These are phyloP conservation scores for Miscanthus sacchariflorus DNA, from an alignment of 202 grass and related monocot genomes.

Conservation along the genomic window DNA sequence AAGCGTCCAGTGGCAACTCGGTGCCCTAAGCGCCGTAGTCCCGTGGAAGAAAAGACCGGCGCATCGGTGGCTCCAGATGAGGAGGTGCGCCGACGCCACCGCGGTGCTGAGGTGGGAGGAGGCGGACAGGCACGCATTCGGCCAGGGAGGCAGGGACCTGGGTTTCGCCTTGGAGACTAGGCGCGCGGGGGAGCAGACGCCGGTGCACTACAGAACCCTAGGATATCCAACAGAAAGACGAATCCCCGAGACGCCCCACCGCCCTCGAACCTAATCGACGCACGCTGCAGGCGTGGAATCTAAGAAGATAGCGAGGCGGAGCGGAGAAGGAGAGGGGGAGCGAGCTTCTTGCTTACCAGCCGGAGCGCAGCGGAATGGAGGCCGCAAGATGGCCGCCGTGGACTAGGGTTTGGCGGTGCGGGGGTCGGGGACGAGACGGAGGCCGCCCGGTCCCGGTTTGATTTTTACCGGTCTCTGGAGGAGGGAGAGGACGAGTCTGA, in stretches of 20 bases:
- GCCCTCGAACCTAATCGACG: neutral
- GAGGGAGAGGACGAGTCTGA: neutral
- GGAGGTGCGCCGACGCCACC: neutral
- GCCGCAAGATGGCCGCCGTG: slow-evolving; percentile 1
- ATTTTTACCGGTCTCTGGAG: neutral
- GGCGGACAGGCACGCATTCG: no score
- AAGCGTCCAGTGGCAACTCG: neutral
- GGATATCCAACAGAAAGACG: neutral
- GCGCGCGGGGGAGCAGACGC: neutral
- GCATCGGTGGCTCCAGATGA: neutral
- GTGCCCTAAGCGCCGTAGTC: neutral
- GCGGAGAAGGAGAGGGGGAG: neutral
- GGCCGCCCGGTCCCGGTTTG: slow-evolving; percentile 11
- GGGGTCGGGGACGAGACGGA: neutral
- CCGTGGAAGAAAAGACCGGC: neutral
- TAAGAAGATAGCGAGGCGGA: neutral
- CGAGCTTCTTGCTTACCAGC: neutral
- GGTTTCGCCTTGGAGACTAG: neutral
- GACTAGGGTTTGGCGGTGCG: slow-evolving; percentile 30
- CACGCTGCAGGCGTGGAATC: neutral
- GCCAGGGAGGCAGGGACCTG: neutral
- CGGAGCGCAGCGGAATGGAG: neutral
- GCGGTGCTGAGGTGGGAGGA: neutral
- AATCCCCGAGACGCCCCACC: neutral
- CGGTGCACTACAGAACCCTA: neutral